Base-by-base conservation (phyloP, 2,329 filamentous ascomycete species). In the Colletotrichum aenigma region DNA sequence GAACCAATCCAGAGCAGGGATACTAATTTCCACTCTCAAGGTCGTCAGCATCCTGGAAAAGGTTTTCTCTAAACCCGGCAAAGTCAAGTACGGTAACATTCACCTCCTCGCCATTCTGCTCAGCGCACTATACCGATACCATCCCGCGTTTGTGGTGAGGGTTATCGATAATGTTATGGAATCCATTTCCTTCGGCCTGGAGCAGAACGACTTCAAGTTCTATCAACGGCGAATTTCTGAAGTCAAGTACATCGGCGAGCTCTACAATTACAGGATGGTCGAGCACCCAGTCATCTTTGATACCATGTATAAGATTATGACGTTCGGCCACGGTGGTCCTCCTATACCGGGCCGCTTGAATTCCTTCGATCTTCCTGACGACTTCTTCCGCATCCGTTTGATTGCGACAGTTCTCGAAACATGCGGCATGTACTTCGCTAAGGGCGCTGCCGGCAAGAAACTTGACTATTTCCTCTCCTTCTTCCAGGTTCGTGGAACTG, bases 191-290 rank as follows among this genome's bases (percentile, higher is more conserved):
- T 91, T 97, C 78, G 97, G 97, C 2, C 89, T 99, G 4, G 97
- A 99, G 84, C 92, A 96, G 79, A 98, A 98, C 80, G 97, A 99
- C 83, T 99, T 98, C 89, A 96, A 97, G 81, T 97, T 96, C 86
- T 98, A 98, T 82, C 97, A 99, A 85, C 94, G 96, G 75, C 94
- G 97, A 26, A 93, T 99, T 77, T 95, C 97, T 4, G 96, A 98
- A 84, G 95, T 98, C 81, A 98, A 98, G 83, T 99, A 98, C 82
- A 89, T 99, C 7, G 96, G 95, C 26, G 97, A 99, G 85, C 91
- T 99, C 12, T 99, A 99, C 87, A 98, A 98, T 81, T 99, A 98
- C 83, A 94, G 97, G 73, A 95, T 99, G 91, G 91, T 99, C 48
- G 97, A 99, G 84, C 97, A 98, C 58, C 94, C 95, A 0, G 94